These are phyloP conservation scores for Colletotrichum paranaense DNA, from an alignment of 2,329 filamentous ascomycete genomes.

Conservation along the genomic window DNA sequence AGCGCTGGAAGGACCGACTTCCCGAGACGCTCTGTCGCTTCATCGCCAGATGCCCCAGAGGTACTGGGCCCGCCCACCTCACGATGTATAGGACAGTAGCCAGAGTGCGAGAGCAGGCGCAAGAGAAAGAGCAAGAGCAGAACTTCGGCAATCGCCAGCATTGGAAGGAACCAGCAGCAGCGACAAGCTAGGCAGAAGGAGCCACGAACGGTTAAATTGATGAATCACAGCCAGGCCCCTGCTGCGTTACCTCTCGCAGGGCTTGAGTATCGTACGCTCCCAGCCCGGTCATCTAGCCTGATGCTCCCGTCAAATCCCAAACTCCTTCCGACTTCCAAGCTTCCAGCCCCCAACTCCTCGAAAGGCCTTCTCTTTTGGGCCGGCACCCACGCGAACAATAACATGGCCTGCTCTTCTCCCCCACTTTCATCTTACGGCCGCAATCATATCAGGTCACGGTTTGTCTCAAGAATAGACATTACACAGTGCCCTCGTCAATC, in stretches of 20 bases:
- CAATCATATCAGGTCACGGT: background rate
- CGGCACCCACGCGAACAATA: background rate
- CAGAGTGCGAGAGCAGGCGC: background rate
- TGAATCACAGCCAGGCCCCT: background rate
- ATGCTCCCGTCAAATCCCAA: background rate
- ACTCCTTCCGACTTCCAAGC: background rate
- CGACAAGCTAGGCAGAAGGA: background rate
- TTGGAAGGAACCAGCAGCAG: background rate
- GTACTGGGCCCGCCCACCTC: background rate
- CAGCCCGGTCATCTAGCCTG: background rate
- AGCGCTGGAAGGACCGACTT: background rate
- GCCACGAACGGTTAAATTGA: background rate
- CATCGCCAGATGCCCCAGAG: background rate
- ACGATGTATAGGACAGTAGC: background rate
- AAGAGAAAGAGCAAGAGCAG: background rate
- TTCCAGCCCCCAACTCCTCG: background rate
- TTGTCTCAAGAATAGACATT: background rate
- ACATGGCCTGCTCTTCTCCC: background rate
- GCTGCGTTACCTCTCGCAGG: background rate
- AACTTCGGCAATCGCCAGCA: background rate
- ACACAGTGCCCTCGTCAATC: background rate
- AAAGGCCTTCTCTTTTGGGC: conserved; percentile 8
- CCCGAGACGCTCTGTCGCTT: background rate
- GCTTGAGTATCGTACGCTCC: background rate
- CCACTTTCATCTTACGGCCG: conserved; percentile 30